Evolutionary conservation across 2,329 filamentous ascomycete species (phyloP).

Genomic region (Kalmusia sp.): DNA sequence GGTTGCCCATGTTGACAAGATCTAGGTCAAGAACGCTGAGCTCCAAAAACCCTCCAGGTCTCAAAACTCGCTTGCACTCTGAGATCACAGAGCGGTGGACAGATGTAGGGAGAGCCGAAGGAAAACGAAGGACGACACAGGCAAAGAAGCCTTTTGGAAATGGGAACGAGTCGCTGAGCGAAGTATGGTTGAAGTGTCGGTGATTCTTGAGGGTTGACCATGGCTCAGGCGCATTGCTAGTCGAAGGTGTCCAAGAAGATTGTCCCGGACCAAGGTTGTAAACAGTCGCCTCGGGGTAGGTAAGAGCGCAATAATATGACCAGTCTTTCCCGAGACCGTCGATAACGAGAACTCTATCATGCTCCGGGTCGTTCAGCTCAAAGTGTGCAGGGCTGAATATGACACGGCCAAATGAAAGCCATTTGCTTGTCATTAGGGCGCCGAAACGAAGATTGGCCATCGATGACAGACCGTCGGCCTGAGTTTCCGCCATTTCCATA

Average conservation of each 20-base stretch:
- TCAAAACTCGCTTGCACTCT: constrained; percentile 78
- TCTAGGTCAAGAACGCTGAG: constrained; percentile 80
- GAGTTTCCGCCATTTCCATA: constrained; percentile 50
- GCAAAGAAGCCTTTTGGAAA: constrained; percentile 80
- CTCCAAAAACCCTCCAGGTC: constrained; percentile 81
- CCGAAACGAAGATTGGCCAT: constrained; percentile 80
- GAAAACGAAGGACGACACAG: constrained; percentile 79
- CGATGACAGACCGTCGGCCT: constrained; percentile 50
- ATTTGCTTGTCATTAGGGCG: constrained; percentile 85
- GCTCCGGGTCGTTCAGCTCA: constrained; percentile 65
- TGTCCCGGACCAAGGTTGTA: constrained; percentile 68
- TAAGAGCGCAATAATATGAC: constrained; percentile 85
- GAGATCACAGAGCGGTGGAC: constrained; percentile 75
- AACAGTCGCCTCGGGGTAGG: constrained; percentile 75
- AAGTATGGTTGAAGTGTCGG: constrained; percentile 74
- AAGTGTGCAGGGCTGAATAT: constrained; percentile 81
- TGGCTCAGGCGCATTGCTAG: constrained; percentile 29
- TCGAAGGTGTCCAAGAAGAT: constrained; percentile 24
- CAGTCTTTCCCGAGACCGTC: constrained; percentile 90
- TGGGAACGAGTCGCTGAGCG: constrained; percentile 71
- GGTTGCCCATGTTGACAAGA: constrained; percentile 81
- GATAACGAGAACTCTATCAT: constrained; percentile 75
- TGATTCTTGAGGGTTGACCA: constrained; percentile 66
- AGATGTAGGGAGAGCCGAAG: constrained; percentile 70
- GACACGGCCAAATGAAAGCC: constrained; percentile 84